Evolutionary conservation across 2,329 filamentous ascomycete genomes (phyloP).

Genomic region (Phialemoniopsis sp.): DNA sequence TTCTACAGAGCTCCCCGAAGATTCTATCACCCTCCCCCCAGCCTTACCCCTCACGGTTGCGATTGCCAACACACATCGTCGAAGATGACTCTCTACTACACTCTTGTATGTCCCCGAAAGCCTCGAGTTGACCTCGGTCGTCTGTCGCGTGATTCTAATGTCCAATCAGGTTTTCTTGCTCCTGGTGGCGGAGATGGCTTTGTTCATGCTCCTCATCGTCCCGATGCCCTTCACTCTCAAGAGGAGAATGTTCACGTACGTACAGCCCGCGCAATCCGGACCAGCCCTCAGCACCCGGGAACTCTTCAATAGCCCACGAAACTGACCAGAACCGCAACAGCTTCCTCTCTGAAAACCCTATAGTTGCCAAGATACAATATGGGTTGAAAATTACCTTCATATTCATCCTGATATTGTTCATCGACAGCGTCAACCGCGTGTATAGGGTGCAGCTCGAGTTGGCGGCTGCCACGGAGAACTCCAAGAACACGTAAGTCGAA

Average conservation of each 20-base stretch:
- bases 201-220: constrained; percentile 77
- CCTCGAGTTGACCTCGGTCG: not conserved
- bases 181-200: constrained; percentile 75
- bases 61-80: constrained; percentile 9
- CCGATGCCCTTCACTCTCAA: constrained; percentile 85
- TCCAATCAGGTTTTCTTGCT: constrained; percentile 70
- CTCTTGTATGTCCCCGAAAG: constrained; percentile 38
- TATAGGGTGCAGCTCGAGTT: constrained; percentile 95
- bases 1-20: too few relatives aligned
- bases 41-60: not conserved
- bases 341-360: constrained; percentile 86
- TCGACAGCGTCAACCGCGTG: constrained; percentile 93
- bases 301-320: too few relatives aligned
- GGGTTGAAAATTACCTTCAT: constrained; percentile 99
- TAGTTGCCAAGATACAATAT: constrained; percentile 92
- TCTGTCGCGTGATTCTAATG: not conserved
- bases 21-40: too few relatives aligned
- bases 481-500: constrained; percentile 38
- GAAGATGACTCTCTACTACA: constrained; percentile 57
- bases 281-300: too few relatives aligned
- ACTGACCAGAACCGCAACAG: constrained; percentile 30
- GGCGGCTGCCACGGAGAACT: constrained; percentile 63
- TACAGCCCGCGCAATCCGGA: constrained; percentile 7
- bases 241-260: constrained; percentile 75
- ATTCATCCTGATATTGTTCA: constrained; percentile 96